These are phyloP conservation scores for Jimgerdemannia lactiflua DNA, from an alignment of 192 early-diverging fungal genomes.

Conservation along the genomic window DNA sequence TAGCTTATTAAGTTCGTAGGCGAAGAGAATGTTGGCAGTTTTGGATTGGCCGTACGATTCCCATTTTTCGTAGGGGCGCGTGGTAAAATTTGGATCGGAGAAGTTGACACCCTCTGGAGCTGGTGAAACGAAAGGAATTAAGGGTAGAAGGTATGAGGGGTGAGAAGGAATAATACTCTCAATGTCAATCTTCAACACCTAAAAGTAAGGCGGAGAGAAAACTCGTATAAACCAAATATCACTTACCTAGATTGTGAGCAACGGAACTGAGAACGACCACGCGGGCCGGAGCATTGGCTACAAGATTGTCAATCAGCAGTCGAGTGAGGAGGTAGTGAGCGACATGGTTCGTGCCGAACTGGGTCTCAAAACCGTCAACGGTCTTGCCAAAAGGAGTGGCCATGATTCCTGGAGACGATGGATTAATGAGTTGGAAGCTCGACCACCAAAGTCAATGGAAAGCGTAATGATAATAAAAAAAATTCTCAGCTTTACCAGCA, in stretches of 20 bases:
- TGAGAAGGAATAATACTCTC: background rate
- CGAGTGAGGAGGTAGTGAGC: constrained; percentile 4
- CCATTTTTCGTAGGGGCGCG: constrained; percentile 11
- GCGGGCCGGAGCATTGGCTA: too few species aligned
- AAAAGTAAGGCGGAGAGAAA: background rate
- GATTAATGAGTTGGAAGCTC: too few species aligned
- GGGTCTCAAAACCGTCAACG: constrained; percentile 48
- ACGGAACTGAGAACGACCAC: too few species aligned
- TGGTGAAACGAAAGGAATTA: background rate
- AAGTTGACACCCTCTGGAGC: background rate
- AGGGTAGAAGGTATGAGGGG: background rate
- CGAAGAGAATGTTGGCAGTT: too few species aligned
- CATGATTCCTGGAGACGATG: constrained; percentile 18
- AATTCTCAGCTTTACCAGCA: constrained; percentile 35
- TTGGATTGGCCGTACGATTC: too few species aligned
- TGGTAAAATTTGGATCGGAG: constrained; percentile 6
- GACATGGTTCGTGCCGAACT: constrained; percentile 56
- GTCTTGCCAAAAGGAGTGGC: constrained; percentile 44
- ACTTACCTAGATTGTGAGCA: background rate
- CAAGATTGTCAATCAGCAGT: too few species aligned
- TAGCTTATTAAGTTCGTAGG: too few species aligned
- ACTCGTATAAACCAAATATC: background rate
- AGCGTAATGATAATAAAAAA: constrained; percentile 15
- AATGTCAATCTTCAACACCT: background rate
- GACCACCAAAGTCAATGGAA: background rate